Percentiles rank a stretch among this genome's conserved stretches.
Evolutionary conservation across 306 rosid species (phyloP).

Genomic region (Psophocarpus tetragonolobus): DNA sequence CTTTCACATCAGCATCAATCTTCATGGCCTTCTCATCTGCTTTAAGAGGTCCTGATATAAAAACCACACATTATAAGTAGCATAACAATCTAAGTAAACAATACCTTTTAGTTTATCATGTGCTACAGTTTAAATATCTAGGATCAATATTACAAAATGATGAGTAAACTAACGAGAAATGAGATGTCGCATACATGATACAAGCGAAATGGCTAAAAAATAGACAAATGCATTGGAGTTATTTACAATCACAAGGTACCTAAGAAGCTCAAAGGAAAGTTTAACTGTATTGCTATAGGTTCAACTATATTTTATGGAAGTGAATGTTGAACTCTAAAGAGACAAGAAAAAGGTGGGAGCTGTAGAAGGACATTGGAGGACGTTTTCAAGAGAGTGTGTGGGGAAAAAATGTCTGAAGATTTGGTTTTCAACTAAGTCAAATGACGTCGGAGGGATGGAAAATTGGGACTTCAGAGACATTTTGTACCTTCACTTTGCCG

Average conservation of each 20-base stretch:
- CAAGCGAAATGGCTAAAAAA: not conserved
- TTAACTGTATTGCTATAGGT: not conserved
- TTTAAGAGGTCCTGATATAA: not conserved
- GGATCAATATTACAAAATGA: not conserved
- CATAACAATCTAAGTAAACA: not conserved
- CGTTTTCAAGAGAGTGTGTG: not conserved
- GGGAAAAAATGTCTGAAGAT: not conserved
- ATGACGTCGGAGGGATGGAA: not conserved
- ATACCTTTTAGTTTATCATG: not conserved
- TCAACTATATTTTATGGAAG: not conserved
- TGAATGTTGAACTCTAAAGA: not conserved
- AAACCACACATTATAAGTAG: not conserved
- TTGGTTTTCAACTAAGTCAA: not conserved
- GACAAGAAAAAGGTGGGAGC: not conserved
- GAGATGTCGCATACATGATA: not conserved
- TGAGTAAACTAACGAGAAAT: not conserved
- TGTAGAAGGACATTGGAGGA: not conserved
- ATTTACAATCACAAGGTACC: not conserved
- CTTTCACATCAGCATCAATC: too few relatives aligned
- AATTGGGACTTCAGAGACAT: not conserved
- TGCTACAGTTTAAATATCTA: not conserved
- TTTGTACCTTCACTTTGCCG: not conserved
- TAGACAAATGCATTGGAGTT: not conserved
- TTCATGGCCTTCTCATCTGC: not conserved
- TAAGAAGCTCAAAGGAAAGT: not conserved